A percentile compares a stretch with the other conserved stretches of the same genome.
These are phyloP conservation scores for Nemania abortiva DNA, from an alignment of 2,329 filamentous ascomycete species.

Conservation along the genomic window DNA sequence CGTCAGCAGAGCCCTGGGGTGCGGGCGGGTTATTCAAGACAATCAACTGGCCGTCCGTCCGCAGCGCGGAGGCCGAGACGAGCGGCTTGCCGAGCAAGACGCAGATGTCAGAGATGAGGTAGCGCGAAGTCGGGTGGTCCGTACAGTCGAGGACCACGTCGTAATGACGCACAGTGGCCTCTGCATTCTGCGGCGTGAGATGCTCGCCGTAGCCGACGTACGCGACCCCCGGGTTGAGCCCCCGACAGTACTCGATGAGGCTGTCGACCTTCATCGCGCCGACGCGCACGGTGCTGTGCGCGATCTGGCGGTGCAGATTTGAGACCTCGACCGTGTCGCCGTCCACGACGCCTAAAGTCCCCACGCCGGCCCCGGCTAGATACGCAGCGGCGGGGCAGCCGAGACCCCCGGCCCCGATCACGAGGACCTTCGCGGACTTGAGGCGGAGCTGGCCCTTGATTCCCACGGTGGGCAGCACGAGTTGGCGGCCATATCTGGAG, in stretches of 20 bases:
- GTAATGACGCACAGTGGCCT: slow-evolving; percentile 75
- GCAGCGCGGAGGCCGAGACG: slow-evolving; percentile 89
- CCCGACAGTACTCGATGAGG: slow-evolving; percentile 66
- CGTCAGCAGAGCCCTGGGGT: slow-evolving; percentile 65
- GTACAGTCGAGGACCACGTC: slow-evolving; percentile 94
- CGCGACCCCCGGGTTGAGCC: slow-evolving; percentile 77
- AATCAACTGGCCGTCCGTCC: slow-evolving; percentile 90
- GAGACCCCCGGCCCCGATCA: slow-evolving; percentile 89
- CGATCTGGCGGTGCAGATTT: slow-evolving; percentile 92
- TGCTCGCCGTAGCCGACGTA: slow-evolving; percentile 74
- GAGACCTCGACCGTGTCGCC: slow-evolving; percentile 89
- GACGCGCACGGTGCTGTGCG: slow-evolving; percentile 78
- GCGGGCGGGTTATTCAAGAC: slow-evolving; percentile 84
- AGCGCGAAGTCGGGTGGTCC: slow-evolving; percentile 90
- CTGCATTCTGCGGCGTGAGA: slow-evolving; percentile 76
- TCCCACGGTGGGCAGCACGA: slow-evolving; percentile 87
- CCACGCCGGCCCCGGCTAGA: slow-evolving; percentile 88
- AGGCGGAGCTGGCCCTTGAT: slow-evolving; percentile 82
- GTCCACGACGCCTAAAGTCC: slow-evolving; percentile 85
- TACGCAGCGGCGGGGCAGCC: slow-evolving; percentile 96
- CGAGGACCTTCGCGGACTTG: slow-evolving; percentile 76
- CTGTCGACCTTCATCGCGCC: slow-evolving; percentile 86
- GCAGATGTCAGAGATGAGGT: slow-evolving; percentile 91
- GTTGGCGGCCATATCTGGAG: slow-evolving; percentile 86
- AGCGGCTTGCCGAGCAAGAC: slow-evolving; percentile 83